phyloP scores from a whole-genome alignment of 2,329 filamentous ascomycete genomes.

The Botrytis galanthina region DNA sequence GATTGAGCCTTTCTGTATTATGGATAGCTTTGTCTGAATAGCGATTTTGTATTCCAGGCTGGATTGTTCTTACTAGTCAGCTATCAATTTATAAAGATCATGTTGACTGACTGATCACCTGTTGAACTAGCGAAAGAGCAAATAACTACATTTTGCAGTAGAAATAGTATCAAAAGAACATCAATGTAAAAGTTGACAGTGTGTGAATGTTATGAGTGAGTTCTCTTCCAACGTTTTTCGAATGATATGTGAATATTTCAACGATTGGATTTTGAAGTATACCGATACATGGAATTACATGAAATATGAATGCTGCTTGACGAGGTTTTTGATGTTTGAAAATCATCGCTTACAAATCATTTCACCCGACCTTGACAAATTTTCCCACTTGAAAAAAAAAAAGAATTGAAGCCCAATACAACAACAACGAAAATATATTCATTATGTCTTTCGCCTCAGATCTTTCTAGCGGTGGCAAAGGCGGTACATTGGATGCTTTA shows the following conservation, averaged over 20 bases:
- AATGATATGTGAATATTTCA: not conserved
- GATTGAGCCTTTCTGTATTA: conserved; percentile 26
- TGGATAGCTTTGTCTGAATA: conserved; percentile 28
- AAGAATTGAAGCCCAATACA: not conserved
- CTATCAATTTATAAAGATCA: not conserved
- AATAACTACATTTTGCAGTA: not conserved
- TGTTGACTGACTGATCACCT: not conserved
- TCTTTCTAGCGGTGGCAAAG: conserved; percentile 5
- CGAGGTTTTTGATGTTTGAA: not conserved
- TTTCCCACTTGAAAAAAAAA: conserved; percentile 24
- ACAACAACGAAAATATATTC: conserved; percentile 19
- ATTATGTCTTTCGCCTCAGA: conserved; percentile 17
- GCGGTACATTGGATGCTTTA: conserved; percentile 30
- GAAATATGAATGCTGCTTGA: not conserved
- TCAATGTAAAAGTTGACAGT: not conserved
- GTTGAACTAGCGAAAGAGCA: not conserved
- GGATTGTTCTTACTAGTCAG: not conserved
- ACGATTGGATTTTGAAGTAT: not conserved
- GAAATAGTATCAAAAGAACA: not conserved
- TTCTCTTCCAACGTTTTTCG: not conserved
- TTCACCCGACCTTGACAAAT: conserved; percentile 23
- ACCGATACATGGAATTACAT: not conserved
- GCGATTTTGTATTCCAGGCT: conserved; percentile 22
- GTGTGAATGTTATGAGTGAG: not conserved
- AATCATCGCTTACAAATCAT: conserved; percentile 20